Base-by-base conservation (phyloP, 2,329 filamentous ascomycete genomes). In the Diaporthe nobilis region DNA sequence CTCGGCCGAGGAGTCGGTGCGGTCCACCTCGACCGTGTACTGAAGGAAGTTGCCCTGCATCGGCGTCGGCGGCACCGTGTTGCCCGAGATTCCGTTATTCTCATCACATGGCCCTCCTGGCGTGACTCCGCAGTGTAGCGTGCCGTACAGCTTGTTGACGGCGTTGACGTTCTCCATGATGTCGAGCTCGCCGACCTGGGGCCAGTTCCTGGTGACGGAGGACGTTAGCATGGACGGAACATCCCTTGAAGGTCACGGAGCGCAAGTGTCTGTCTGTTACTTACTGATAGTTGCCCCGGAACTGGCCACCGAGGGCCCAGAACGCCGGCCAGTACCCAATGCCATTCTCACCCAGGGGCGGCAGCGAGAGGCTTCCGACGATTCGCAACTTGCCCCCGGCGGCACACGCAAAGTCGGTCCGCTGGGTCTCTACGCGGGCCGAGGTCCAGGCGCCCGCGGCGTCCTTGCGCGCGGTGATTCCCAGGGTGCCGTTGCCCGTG, bases 161-260 rank as follows among this genome's bases (percentile, higher is more conserved):
- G 80, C 81, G 75, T 81, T 82, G 75, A 81, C 78, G 63, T 80
- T 81, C 72, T 82, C 81, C 78, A 82, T 80, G 63, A 82, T 81
- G 73, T 82, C 81, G 44, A 82, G 77, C 76, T 82, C 81, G 63
- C 81, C 80, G 20, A 81, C 77, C 4, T 58, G 58, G 22, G 81
- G 81, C 80, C 81, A 82, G 70, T 79, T 80, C 9, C 72, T 74
- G 25, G 72, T 65, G 4, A 78, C 75, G 67, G 76, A 76, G 22
- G 51, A 71, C 5, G 20, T 72, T 9, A 72, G 53, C 7, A 47
- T n/a, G 13, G 6, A 34, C 17, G 15, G 13, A n/a, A 12, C 4
- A 1, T 10, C 8, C 3, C 20, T 2, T 2, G 17, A 20, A 31
- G 9, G 31, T 8, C 39, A 9, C 2, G 4, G 20, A 34, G 25